Base-by-base conservation (phyloP, 352 stramenopile species). In the Globisporangium acanthophoron region DNA sequence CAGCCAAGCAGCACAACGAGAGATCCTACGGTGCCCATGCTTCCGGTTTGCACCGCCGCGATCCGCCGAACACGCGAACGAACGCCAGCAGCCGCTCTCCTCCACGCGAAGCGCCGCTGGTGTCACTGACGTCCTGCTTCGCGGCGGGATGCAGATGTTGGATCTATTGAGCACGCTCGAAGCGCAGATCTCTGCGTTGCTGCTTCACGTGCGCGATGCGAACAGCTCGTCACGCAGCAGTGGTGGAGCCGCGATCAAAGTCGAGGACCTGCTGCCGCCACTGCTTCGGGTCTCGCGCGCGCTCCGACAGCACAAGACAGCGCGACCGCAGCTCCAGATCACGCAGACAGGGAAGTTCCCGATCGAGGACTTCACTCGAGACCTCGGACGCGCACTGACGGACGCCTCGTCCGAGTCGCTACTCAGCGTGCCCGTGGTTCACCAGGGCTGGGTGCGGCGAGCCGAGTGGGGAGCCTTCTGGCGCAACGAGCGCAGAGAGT, bases 401-500 rank as follows among this genome's bases (percentile, higher is more conserved):
- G 56, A 50, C 31, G 45, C 46, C 5, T n/a, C 44, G 8, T 27
- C 59, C 66, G 58, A 68, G 58, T 52, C 50, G 56, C 33, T 57
- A 54, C 29, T 48, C 39, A 3, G 55, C 67, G 52, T 18, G 4
- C 61, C 66, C 2, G 53, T 78, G 2, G 43, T 80, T 31, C 64
- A 76, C 54, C 60, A 79, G 44, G 76, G 80, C 0, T 85, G 74
- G 60, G 75, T 91, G 11, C 62, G 78, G 11, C 76, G 72, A 40
- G 74, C 71, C 21, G 73, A 88, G 50, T 91, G 81, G 81, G 64
- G 76, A 4, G 69, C 73, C 0, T 73, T 88, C 41, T 91, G 81
- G 81, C 79, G 81, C 40, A 78, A 78, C 46, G 71, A 88, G 54
- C 63, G 73, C 6, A 67, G 62, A 12, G 75, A 78, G 21, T 89